Base-by-base conservation (phyloP, 345 rosid species). In the Eucalyptus tenuipes region DNA sequence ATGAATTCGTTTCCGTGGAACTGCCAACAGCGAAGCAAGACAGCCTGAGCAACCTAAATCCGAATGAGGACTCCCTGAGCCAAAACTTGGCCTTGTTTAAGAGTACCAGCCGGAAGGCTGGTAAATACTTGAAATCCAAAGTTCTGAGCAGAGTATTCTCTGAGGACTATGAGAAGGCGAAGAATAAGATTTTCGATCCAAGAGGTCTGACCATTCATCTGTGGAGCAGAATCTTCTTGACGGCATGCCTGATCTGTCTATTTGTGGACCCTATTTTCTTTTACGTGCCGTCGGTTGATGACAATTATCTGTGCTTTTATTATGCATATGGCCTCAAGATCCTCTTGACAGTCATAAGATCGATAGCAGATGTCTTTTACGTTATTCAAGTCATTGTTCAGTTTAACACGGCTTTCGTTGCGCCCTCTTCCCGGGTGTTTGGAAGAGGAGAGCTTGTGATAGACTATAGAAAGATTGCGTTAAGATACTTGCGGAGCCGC, bases 241-340 rank as follows among this genome's bases (percentile, higher is more conserved):
- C 52, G 15, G 50, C 84, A 48, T 79, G 88, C 66, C n/a, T 89
- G 47, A 57, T 87, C 81, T 27, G 87, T 33, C 31, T 81, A 29
- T 87, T 82, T 29, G 68, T 87, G 66, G 89, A 89, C 68, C 89
- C 90, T 75, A 47, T 81, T 57, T 89, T 89, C 86, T 87, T 89
- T 20, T 89, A 57, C 85, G n/a, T 87, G 88, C 90, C 61, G 17
- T 53, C 37, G 1, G 88, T 89, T 20, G 14, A 47, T 59, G 68
- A 71, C 48, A 61, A 59, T 57, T 87, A 86, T 10, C 59, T 44
- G 87, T 89, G 90, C 86, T 25, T 81, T 29, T 75, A 89, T 18
- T 8, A 33, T 57, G 89, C 85, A 47, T 48, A 49, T 33, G 68
- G 29, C 44, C 49, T 59, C 15, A 25, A 37, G 87, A 84, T 68